These are phyloP conservation scores for Eimeria acervulina DNA, from an alignment of 169 alveolate species.

Conservation along the genomic window DNA sequence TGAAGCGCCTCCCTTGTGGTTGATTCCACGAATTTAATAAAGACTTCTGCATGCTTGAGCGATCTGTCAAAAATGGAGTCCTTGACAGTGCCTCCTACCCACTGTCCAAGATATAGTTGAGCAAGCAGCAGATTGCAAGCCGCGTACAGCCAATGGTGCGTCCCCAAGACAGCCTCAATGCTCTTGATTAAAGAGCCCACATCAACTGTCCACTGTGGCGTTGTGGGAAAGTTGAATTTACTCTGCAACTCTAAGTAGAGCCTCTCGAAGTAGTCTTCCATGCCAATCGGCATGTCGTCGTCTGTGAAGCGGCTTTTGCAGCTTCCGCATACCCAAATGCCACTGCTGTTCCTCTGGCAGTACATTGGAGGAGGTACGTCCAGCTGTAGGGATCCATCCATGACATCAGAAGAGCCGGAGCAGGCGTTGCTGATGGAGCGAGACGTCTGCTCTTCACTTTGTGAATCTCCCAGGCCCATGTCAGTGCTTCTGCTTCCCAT, in stretches of 20 bases:
- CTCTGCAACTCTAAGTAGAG: slow-evolving; percentile 55
- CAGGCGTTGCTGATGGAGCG: slow-evolving; percentile 48
- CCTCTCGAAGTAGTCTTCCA: slow-evolving; percentile 70
- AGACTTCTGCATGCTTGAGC: slow-evolving; percentile 59
- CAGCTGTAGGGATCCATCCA: not conserved
- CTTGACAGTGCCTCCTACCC: slow-evolving; percentile 77
- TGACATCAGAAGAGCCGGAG: slow-evolving; percentile 11
- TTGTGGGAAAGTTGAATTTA: slow-evolving; percentile 62
- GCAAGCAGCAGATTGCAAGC: slow-evolving; percentile 80
- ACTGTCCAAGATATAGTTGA: slow-evolving; percentile 79
- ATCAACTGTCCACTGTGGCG: slow-evolving; percentile 77
- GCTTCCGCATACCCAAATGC: slow-evolving; percentile 64
- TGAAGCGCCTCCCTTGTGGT: slow-evolving; percentile 70
- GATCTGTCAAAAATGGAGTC: slow-evolving; percentile 73
- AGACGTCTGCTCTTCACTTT: slow-evolving; percentile 23
- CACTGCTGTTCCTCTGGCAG: slow-evolving; percentile 57
- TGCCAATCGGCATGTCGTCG: slow-evolving; percentile 80
- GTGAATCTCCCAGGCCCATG: not conserved
- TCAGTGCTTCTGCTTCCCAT: slow-evolving; percentile 68
- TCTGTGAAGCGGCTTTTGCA: slow-evolving; percentile 75
- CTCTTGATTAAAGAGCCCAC: slow-evolving; percentile 58
- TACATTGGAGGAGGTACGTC: slow-evolving; percentile 27
- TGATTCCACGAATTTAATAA: slow-evolving; percentile 57
- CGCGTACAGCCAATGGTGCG: slow-evolving; percentile 78
- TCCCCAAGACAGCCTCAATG: slow-evolving; percentile 73